Evolutionary conservation across 345 rosid genomes (phyloP), one percentile per base, ranked within the genome.

Genomic region (Rubroshorea leprosula): DNA sequence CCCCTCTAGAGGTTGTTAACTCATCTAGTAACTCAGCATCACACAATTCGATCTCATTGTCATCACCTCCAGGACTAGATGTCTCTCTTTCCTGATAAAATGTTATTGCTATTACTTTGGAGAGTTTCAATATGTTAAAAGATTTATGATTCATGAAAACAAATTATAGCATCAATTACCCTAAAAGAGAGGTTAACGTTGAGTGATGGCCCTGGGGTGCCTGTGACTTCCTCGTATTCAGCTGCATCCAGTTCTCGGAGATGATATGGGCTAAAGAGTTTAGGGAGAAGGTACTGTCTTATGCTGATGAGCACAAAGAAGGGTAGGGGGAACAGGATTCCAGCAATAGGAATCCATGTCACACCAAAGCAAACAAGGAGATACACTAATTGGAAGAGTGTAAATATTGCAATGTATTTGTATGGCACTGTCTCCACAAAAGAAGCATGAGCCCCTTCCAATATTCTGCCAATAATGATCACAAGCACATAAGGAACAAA

Each of bases 341-440:
- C 90, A 0, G 81, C 94, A 23, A 85, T 74, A 2, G 94, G 96
- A 60, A 89, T 83, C 89, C 89, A 81, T 43, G 96, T 89, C 54
- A 82, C 72, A 2, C 89, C 94, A 15, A 72, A 89, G 23, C 96
- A 89, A 0, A 89, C 46, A 18, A 80, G 71, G 59, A 89, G 71
- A 61, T 85, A 89, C 20, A 80, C 64, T 0, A 89, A 39, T 49
- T 85, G 89, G 73, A 83, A 62, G 11, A 85, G 31, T 7, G 90
- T 83, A 67, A 89, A 89, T 16, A 65, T 35, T 17, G 74, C 78
- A 11, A 72, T 72, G 61, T 73, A 61, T 58, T 83, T 85, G 76
- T 64, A 74, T 0, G 94, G 94, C 21, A 82, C 89, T 0, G 70
- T 71, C 76, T 83, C 89, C 53, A 85, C 78, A 26, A 81, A 89